A percentile compares a stretch with the other conserved stretches of the same genome.
Evolutionary conservation across 192 early-diverging fungal species (phyloP).

Genomic region (Podila clonocystis): DNA sequence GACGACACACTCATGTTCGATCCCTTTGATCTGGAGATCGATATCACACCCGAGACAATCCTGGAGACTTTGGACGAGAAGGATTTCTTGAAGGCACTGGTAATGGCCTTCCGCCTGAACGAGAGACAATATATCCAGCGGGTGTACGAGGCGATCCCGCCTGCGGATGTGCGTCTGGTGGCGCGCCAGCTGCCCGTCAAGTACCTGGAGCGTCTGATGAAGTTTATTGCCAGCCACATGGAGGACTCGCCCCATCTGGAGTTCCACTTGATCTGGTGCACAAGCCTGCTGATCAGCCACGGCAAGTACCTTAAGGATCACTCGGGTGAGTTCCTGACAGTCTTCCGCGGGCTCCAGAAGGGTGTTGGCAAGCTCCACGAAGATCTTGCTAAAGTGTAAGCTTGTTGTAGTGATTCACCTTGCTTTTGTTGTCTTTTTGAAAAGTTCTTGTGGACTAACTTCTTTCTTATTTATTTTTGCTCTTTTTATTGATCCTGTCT

Average conservation of each 20-base stretch:
- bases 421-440: background rate
- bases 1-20: conserved; percentile 95
- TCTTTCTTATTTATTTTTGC: too few relatives aligned
- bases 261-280: conserved; percentile 89
- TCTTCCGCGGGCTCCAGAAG: conserved; percentile 86
- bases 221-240: conserved; percentile 82
- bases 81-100: conserved; percentile 88
- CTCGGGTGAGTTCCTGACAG: conserved; percentile 71
- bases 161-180: conserved; percentile 77
- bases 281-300: conserved; percentile 78
- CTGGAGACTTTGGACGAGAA: conserved; percentile 74
- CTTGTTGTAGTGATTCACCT: conserved; percentile 11
- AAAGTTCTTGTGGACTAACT: background rate
- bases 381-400: conserved; percentile 70
- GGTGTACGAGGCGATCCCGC: conserved; percentile 85
- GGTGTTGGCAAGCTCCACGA: conserved; percentile 63
- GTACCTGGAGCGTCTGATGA: conserved; percentile 87
- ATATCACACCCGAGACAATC: conserved; percentile 93
- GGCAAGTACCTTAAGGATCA: conserved; percentile 76
- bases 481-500: conserved; percentile 18
- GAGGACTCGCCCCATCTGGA: conserved; percentile 88
- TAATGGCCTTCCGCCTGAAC: conserved; percentile 95
- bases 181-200: conserved; percentile 85
- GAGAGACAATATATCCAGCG: conserved; percentile 80
- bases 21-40: conserved; percentile 97